These are phyloP conservation scores for Petasospora fabianii DNA, from an alignment of 1,139 yeast species.

Conservation along the genomic window DNA sequence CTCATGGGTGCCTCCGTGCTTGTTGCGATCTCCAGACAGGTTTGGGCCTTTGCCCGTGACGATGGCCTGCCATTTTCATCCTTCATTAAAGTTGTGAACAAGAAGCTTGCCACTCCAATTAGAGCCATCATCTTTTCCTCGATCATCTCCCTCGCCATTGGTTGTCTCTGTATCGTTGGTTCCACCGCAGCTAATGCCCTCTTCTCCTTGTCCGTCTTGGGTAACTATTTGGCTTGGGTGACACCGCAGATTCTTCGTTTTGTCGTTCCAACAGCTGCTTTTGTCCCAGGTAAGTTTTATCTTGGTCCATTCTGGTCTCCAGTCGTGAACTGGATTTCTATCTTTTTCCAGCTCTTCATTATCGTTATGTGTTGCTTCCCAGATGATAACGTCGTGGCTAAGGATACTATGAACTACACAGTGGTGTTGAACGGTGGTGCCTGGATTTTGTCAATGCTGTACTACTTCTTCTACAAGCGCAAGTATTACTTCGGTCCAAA, in stretches of 20 bases:
- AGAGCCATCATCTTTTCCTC: conserved; percentile 53
- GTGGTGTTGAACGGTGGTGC: conserved; percentile 48
- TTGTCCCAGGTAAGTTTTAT: conserved; percentile 61
- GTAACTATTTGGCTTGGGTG: conserved; percentile 53
- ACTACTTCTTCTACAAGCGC: conserved; percentile 43
- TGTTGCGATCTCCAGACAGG: conserved; percentile 43
- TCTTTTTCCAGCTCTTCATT: conserved; percentile 35
- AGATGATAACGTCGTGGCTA: conserved; percentile 33
- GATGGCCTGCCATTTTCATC: conserved; percentile 42
- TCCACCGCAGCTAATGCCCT: conserved; percentile 54
- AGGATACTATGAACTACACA: conserved; percentile 53
- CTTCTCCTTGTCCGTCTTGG: conserved; percentile 50
- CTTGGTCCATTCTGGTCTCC: conserved; percentile 48
- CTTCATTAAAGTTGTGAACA: conserved; percentile 46
- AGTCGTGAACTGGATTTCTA: conserved; percentile 36
- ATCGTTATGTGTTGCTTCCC: conserved; percentile 46
- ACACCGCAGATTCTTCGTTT: conserved; percentile 47
- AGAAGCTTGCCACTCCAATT: conserved; percentile 40
- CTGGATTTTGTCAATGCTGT: conserved; percentile 42
- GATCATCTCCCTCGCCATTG: conserved; percentile 40
- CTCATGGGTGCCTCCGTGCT: conserved; percentile 57
- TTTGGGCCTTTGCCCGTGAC: conserved; percentile 48
- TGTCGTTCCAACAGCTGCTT: conserved; percentile 40
- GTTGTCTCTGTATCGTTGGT: conserved; percentile 51
- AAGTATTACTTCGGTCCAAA: background rate